Conservation (phyloP, 2,329 filamentous ascomycete species). For the Coniosporium tulheliwenetii region DNA sequence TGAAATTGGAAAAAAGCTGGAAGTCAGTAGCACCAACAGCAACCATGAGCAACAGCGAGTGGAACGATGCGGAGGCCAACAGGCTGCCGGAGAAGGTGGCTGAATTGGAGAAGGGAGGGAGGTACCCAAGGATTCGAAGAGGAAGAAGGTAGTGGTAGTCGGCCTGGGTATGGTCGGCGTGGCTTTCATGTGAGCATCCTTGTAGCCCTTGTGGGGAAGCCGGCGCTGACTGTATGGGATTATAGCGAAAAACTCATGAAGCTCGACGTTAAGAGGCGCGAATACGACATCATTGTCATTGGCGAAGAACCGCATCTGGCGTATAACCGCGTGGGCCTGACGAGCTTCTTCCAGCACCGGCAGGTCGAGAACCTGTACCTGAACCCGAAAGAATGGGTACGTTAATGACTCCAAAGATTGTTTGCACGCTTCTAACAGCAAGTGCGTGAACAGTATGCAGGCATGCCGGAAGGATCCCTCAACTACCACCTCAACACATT, state of each 20-base stretch:
- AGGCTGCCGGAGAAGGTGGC: constrained; percentile 27
- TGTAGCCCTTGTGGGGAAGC: background rate
- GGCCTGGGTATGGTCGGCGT: constrained; percentile 87
- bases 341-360: constrained; percentile 76
- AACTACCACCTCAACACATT: constrained; percentile 61
- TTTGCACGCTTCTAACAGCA: background rate
- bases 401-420: constrained; percentile 6
- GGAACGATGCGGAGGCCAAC: constrained; percentile 30
- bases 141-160: constrained; percentile 65
- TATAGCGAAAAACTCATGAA: constrained; percentile 76
- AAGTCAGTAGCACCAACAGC: background rate
- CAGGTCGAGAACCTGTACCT: constrained; percentile 78
- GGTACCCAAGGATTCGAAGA: constrained; percentile 17
- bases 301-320: constrained; percentile 79
- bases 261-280: constrained; percentile 56
- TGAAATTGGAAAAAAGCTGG: constrained; percentile 6
- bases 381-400: constrained; percentile 69
- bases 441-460: constrained; percentile 39
- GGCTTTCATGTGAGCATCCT: constrained; percentile 59
- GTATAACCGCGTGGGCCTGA: constrained; percentile 82
- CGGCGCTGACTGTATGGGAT: background rate
- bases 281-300: constrained; percentile 72
- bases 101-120: constrained; percentile 16
- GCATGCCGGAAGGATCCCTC: constrained; percentile 50
- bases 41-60: constrained; percentile 26